Evolutionary conservation across 495 filamentous ascomycete species (phyloP).

Genomic region (Neurospora africana): DNA sequence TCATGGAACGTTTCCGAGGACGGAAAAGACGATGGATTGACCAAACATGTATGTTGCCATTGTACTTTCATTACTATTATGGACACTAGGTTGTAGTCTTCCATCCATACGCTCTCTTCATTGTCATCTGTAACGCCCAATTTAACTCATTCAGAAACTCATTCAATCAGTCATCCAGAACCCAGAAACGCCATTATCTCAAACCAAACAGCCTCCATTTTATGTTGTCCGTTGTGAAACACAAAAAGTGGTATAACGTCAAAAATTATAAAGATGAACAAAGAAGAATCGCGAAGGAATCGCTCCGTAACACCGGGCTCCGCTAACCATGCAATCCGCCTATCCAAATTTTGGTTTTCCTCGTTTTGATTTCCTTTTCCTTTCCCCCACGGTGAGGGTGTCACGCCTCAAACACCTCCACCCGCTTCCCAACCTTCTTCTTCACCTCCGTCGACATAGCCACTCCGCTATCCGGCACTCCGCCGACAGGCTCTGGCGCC

Average conservation of each 20-base stretch:
- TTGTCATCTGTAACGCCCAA: neutral
- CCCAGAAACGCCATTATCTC: neutral
- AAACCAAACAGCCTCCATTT: neutral
- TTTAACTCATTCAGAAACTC: neutral
- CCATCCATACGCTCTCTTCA: neutral
- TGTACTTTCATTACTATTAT: neutral
- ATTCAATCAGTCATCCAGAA: neutral
- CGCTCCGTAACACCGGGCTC: neutral
- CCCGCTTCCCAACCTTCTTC: neutral
- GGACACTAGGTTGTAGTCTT: neutral
- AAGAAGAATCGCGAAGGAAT: neutral
- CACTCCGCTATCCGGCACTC: slow-evolving; percentile 14
- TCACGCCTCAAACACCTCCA: neutral
- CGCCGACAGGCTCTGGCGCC: slow-evolving; percentile 11
- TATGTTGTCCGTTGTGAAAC: neutral
- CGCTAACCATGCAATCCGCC: neutral
- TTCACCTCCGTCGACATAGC: neutral
- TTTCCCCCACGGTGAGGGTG: neutral
- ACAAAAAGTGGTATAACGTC: neutral
- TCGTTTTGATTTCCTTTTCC: neutral
- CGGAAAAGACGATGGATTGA: too few relatives aligned
- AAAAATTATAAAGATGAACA: neutral
- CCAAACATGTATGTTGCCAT: neutral
- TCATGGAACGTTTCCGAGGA: neutral
- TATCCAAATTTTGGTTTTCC: neutral